Conservation (phyloP, 768 basidiomycete genomes). For the Nidularia pulvinata region DNA sequence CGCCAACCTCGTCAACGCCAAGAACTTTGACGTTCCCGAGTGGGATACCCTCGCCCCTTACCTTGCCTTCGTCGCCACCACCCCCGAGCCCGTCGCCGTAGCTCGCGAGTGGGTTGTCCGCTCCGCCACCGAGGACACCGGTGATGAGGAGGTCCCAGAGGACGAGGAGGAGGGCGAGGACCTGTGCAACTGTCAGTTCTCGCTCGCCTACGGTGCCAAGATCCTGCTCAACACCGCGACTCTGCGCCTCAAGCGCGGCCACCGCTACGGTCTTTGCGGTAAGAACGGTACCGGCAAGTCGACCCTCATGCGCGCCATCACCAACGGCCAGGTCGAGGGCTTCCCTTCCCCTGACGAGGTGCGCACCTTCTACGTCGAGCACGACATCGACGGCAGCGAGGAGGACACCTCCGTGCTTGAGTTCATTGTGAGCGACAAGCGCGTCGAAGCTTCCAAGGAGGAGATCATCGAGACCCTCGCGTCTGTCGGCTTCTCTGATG, state of each 20-base stretch:
- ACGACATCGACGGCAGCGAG: conserved; percentile 97
- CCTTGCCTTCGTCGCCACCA: conserved; percentile 63
- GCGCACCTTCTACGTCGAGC: conserved; percentile 99
- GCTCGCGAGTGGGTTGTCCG: conserved; percentile 88
- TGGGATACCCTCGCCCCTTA: conserved; percentile 86
- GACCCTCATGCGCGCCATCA: conserved; percentile 91
- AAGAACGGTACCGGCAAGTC: conserved; percentile 99
- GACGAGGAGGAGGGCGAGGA: conserved; percentile 99
- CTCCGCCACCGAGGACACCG: conserved; percentile 78
- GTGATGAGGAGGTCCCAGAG: conserved; percentile 66
- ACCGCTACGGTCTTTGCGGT: conserved; percentile 98
- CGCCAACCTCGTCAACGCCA: conserved; percentile 83
- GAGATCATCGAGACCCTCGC: conserved; percentile 83
- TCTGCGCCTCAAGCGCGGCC: conserved; percentile 97
- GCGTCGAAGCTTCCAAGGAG: conserved; percentile 66
- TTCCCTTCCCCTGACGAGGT: conserved; percentile 98
- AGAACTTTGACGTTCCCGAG: conserved; percentile 89
- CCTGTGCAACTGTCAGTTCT: conserved; percentile 99
- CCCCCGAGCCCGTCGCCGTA: conserved; percentile 66
- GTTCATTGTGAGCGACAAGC: conserved; percentile 87
- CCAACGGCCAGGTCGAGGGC: conserved; percentile 95
- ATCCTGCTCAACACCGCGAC: conserved; percentile 96
- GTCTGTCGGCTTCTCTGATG: conserved; percentile 90
- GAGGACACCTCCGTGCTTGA: conserved; percentile 88
- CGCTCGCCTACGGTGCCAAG: conserved; percentile 98